Evolutionary conservation across 192 early-diverging fungal species (phyloP).

Genomic region (Entomortierella chlamydospora): DNA sequence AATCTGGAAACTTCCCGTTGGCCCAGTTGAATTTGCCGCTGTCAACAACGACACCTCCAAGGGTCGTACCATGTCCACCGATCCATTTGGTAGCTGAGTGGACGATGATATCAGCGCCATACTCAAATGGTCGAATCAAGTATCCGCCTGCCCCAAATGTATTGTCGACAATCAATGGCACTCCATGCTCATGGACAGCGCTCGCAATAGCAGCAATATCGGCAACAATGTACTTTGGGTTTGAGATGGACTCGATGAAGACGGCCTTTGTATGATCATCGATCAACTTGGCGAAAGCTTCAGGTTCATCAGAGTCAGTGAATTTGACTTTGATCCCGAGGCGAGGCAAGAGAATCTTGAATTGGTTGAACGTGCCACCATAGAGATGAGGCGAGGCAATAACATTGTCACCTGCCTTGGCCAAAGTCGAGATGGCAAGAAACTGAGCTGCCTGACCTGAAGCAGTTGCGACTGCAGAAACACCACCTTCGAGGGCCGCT

Average conservation of each 20-base stretch:
- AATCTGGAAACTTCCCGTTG: constrained; percentile 87
- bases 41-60: constrained; percentile 93
- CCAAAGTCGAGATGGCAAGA: constrained; percentile 82
- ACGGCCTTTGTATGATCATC: constrained; percentile 91
- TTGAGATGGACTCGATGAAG: constrained; percentile 92
- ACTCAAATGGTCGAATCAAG: constrained; percentile 84
- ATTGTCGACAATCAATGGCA: constrained; percentile 96
- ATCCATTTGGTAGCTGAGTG: constrained; percentile 97
- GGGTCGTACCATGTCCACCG: constrained; percentile 91
- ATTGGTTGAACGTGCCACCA: constrained; percentile 84
- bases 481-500: constrained; percentile 91
- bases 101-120: constrained; percentile 95
- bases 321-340: constrained; percentile 88
- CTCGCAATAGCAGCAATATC: constrained; percentile 87
- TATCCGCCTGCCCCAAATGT: constrained; percentile 95
- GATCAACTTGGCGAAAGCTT: constrained; percentile 80
- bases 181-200: constrained; percentile 81
- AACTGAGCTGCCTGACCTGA: constrained; percentile 90
- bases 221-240: constrained; percentile 92
- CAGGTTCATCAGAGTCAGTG: constrained; percentile 75
- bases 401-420: constrained; percentile 89
- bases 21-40: constrained; percentile 90
- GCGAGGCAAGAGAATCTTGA: constrained; percentile 86
- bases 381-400: constrained; percentile 81
- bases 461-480: constrained; percentile 69